Percentiles rank a stretch among this genome's conserved stretches.
These are phyloP conservation scores for Cryphonectria carpinicola DNA, from an alignment of 2,329 filamentous ascomycete species.

Conservation along the genomic window DNA sequence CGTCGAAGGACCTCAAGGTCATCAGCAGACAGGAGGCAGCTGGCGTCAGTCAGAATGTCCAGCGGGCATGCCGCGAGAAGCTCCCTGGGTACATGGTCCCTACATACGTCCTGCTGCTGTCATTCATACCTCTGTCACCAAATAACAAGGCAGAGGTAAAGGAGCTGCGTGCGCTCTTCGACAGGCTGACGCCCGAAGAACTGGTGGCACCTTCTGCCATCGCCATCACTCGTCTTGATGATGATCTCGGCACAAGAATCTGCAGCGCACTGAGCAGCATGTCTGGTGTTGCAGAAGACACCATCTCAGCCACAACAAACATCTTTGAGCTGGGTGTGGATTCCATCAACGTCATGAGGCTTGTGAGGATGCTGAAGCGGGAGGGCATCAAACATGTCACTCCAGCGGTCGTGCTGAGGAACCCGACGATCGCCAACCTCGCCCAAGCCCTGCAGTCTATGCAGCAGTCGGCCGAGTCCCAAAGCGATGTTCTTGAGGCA, in stretches of 20 bases:
- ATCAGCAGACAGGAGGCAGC: constrained; percentile 40
- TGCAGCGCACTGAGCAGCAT: constrained; percentile 58
- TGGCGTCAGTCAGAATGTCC: constrained; percentile 50
- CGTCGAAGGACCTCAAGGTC: constrained; percentile 31
- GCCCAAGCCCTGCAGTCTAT: constrained; percentile 41
- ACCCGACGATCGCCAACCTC: constrained; percentile 56
- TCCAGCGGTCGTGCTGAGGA: constrained; percentile 69
- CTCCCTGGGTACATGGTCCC: constrained; percentile 91
- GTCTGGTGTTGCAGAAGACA: constrained; percentile 46
- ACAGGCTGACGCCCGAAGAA: constrained; percentile 59
- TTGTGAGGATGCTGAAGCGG: constrained; percentile 67
- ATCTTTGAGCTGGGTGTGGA: constrained; percentile 88
- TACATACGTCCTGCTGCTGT: constrained; percentile 75
- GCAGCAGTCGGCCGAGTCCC: constrained; percentile 20
- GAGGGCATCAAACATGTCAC: constrained; percentile 64
- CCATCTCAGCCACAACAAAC: constrained; percentile 61
- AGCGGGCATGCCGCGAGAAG: constrained; percentile 66
- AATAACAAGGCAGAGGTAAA: constrained; percentile 90
- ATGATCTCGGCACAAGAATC: constrained; percentile 51
- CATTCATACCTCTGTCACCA: constrained; percentile 75
- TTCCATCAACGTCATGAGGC: constrained; percentile 78
- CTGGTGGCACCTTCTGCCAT: constrained; percentile 60
- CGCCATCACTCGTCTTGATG: constrained; percentile 32
- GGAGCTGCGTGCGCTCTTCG: constrained; percentile 68
- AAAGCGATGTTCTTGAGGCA: constrained; percentile 47